A percentile compares a stretch with the other conserved stretches of the same genome.
phyloP scores from a whole-genome alignment of 1,284 basidiomycete species.

The Fomitopsis pinicola region DNA sequence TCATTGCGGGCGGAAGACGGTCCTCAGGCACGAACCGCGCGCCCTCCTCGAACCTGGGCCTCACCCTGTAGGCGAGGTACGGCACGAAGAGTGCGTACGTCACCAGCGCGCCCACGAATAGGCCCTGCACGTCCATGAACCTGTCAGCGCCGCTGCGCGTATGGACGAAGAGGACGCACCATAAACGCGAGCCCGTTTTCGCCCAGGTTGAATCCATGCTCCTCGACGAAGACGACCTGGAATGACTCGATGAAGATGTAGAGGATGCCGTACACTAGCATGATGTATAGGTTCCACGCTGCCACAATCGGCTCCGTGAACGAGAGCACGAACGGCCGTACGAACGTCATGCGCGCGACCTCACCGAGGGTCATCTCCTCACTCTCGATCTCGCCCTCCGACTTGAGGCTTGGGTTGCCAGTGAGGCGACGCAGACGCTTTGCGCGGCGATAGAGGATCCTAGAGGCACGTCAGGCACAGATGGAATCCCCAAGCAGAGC shows the following conservation, averaged over 20 bases:
- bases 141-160: background rate
- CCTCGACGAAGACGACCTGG: constrained; percentile 29
- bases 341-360: constrained; percentile 27
- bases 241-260: constrained; percentile 32
- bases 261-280: constrained; percentile 33
- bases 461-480: background rate
- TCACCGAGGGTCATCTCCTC: constrained; percentile 16
- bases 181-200: constrained; percentile 44
- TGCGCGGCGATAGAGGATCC: constrained; percentile 39
- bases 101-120: constrained; percentile 31
- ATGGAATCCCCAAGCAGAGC: background rate
- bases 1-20: constrained; percentile 35
- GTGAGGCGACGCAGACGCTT: constrained; percentile 24
- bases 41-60: constrained; percentile 12
- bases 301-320: constrained; percentile 37
- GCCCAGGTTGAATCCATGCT: constrained; percentile 31
- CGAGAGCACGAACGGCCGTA: constrained; percentile 37
- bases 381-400: constrained; percentile 25
- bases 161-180: constrained; percentile 8
- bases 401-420: constrained; percentile 24
- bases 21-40: constrained; percentile 34
- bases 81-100: constrained; percentile 15
- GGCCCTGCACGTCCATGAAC: constrained; percentile 13
- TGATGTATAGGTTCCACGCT: constrained; percentile 40
- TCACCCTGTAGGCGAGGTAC: constrained; percentile 14